A percentile compares a stretch with the other conserved stretches of the same genome.
These are phyloP conservation scores for Talaromyces sp. DNA, from an alignment of 2,329 filamentous ascomycete species.

Conservation along the genomic window DNA sequence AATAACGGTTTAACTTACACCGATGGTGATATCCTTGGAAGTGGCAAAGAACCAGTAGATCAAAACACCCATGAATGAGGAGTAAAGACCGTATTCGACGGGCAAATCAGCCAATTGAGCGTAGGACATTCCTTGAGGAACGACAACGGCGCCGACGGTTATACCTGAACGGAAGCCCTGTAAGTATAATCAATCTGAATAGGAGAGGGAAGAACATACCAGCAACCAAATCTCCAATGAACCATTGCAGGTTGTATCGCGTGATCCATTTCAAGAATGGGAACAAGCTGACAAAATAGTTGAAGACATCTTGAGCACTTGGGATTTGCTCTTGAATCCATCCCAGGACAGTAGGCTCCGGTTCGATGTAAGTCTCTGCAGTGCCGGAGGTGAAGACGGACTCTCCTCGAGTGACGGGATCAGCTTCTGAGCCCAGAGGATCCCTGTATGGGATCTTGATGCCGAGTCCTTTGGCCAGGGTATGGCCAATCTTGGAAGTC, in stretches of 20 bases:
- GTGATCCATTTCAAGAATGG: conserved; percentile 88
- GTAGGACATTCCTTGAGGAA: conserved; percentile 98
- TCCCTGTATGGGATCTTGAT: conserved; percentile 76
- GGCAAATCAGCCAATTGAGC: conserved; percentile 77
- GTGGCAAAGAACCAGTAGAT: conserved; percentile 98
- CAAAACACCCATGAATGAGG: conserved; percentile 92
- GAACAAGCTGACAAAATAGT: conserved; percentile 72
- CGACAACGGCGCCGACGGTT: conserved; percentile 74
- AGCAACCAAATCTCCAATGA: conserved; percentile 83
- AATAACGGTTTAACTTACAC: conserved; percentile 55
- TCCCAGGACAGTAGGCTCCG: conserved; percentile 71
- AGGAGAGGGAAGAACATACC: conserved; percentile 53
- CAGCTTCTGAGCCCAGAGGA: conserved; percentile 48
- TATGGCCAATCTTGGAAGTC: conserved; percentile 64
- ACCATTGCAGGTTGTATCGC: conserved; percentile 86
- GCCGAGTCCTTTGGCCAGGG: conserved; percentile 73
- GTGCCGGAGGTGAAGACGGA: conserved; percentile 73
- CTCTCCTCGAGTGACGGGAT: conserved; percentile 72
- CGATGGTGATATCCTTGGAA: conserved; percentile 97
- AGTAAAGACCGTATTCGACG: conserved; percentile 83
- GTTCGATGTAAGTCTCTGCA: conserved; percentile 77
- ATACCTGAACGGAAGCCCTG: conserved; percentile 49
- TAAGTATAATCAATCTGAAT: background rate
- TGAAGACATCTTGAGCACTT: conserved; percentile 50
- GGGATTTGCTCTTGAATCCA: conserved; percentile 69